Percentiles rank a stretch among this genome's conserved stretches.
Conservation (phyloP, 345 rosid genomes). For the Physaria fendleri region DNA sequence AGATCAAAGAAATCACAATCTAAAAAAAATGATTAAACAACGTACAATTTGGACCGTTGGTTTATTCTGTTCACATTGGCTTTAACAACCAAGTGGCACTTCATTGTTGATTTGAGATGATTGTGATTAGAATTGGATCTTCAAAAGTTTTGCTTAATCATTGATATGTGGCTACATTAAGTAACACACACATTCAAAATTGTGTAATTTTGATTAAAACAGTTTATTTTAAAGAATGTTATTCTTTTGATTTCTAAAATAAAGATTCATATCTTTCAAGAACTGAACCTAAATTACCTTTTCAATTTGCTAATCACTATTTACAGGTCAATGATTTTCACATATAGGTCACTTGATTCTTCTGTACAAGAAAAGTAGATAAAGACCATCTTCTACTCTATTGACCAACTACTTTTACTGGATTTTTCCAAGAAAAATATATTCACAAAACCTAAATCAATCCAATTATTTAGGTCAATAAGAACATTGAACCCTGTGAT, state of each 20-base stretch:
- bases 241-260: neutral
- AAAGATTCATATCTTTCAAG: neutral
- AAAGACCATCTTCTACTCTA: conserved; percentile 13
- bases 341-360: neutral
- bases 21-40: neutral
- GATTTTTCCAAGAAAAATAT: neutral
- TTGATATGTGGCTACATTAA: neutral
- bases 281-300: no score
- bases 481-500: conserved; percentile 39
- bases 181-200: neutral
- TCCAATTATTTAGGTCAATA: conserved; percentile 27
- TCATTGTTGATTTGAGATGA: neutral
- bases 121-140: conserved; percentile 1
- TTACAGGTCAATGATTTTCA: neutral
- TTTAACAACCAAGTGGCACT: neutral
- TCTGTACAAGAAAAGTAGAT: neutral
- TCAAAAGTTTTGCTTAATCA: neutral
- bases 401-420: conserved; percentile 13
- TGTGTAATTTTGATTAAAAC: neutral
- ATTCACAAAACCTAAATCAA: neutral
- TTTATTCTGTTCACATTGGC: neutral
- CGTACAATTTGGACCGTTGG: neutral
- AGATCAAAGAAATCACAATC: neutral
- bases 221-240: neutral
- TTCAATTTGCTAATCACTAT: neutral